These are phyloP conservation scores for Lachancea lanzarotensis DNA, from an alignment of 805 yeast genomes.

Conservation along the genomic window DNA sequence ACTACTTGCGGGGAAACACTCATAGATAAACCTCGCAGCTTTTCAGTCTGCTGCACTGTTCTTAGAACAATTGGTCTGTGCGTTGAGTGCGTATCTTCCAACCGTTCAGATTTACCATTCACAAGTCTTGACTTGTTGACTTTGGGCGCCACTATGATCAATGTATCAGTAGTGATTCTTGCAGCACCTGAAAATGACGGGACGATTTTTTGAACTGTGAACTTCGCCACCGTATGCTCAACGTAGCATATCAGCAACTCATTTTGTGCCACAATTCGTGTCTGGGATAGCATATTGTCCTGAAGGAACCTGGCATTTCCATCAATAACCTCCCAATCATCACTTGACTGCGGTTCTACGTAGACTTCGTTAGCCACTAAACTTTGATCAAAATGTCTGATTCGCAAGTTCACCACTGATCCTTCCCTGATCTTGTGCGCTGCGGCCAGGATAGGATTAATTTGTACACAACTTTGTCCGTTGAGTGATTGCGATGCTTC, in stretches of 20 bases:
- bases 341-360: conserved; percentile 67
- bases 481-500: conserved; percentile 15
- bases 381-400: conserved; percentile 13
- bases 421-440: conserved; percentile 10
- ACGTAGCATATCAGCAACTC: conserved; percentile 68
- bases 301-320: conserved; percentile 73
- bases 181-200: conserved; percentile 39
- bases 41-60: background rate
- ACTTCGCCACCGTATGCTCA: conserved; percentile 51
- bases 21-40: conserved; percentile 3
- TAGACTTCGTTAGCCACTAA: conserved; percentile 48
- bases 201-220: conserved; percentile 44
- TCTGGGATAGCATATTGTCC: conserved; percentile 65
- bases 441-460: conserved; percentile 23
- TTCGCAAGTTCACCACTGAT: conserved; percentile 9
- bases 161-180: conserved; percentile 55
- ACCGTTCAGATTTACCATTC: background rate
- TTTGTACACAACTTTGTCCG: conserved; percentile 14
- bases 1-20: conserved; percentile 5
- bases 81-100: background rate
- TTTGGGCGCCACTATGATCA: conserved; percentile 73
- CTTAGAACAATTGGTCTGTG: background rate
- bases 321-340: conserved; percentile 91
- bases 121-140: conserved; percentile 30
- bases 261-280: conserved; percentile 59